Base-by-base conservation (phyloP, 805 yeast species). In the Ogataea nonfermentans region DNA sequence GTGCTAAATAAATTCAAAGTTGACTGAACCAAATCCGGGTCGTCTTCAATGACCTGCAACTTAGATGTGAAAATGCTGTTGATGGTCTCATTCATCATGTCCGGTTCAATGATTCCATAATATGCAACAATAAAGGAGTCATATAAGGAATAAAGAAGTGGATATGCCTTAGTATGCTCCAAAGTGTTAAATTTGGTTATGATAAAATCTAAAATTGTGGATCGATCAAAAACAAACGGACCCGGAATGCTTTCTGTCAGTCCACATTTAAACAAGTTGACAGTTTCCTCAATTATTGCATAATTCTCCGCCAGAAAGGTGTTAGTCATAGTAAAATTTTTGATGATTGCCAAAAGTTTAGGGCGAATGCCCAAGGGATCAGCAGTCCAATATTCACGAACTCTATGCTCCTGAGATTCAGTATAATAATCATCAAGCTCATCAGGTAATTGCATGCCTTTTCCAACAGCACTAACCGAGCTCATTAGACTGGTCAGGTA, bases 401-500 rank as follows among this genome's bases (percentile, higher is more conserved):
- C 38, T 9, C 24, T 25, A 9, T 15, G 16, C 15, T 55, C 44
- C 35, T 71, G 69, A 11, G 61, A 65, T 6, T 47, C 51, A 16
- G 64, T 63, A 29, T 60, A 63, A 15, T 61, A 60, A 9, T 68
- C 73, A 29, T 66, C 71, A 34, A 54, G 46, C 16, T 80, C 87
- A 27, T 70, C 78, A 0, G 86, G 81, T 2, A 74, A 59, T 35
- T 76, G 76, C 53, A 83, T 59, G 0, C 89, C 87, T 40, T 79
- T 81, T 0, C 88, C 93, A 3, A 87, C 65, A 37, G 82, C 85
- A n/a, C 71, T 70, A 0, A 88, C 58, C 53, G 88, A 84, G 10
- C 74, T 63, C 17, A 86, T 59, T 32, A 85, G 60, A 16, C 89
- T 80, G 2, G 70, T 54, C 1, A 74, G 52, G 46, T 79, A 81